A percentile compares a stretch with the other conserved stretches of the same genome.
phyloP scores from a whole-genome alignment of 2,329 filamentous ascomycete species.

The Didymellaceae sp. region DNA sequence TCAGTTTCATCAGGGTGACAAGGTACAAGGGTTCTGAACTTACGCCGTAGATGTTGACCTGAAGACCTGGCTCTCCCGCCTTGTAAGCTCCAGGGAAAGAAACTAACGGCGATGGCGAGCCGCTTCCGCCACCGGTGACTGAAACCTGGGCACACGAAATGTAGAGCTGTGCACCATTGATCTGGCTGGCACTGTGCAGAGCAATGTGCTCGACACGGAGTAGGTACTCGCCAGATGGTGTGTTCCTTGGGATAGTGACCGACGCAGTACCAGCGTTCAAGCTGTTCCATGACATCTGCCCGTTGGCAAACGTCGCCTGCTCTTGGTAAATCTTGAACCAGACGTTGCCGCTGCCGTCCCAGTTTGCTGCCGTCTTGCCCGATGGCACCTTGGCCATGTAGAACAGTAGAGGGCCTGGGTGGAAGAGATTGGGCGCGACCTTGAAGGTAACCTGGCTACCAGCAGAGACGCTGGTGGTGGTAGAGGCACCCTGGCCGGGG shows the following conservation, averaged over 20 bases:
- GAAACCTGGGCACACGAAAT: conserved; percentile 54
- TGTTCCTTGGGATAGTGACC: conserved; percentile 50
- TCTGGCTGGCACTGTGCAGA: conserved; percentile 47
- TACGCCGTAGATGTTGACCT: conserved; percentile 17
- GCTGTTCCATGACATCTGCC: conserved; percentile 1
- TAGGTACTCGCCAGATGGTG: conserved; percentile 54
- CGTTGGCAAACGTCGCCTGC: conserved; percentile 14
- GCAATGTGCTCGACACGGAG: conserved; percentile 57
- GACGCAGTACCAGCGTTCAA: conserved; percentile 22
- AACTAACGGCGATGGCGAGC: conserved; percentile 44
- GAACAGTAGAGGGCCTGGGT: conserved; percentile 46
- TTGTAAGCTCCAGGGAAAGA: conserved; percentile 50
- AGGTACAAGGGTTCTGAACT: not conserved
- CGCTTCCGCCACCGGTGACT: conserved; percentile 47
- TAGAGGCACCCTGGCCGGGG: conserved; percentile 24
- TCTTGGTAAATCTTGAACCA: conserved; percentile 46
- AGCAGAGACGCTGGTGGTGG: conserved; percentile 35
- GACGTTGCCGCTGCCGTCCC: conserved; percentile 43
- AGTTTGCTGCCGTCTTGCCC: conserved; percentile 39
- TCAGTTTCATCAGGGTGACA: not conserved
- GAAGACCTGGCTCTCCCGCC: conserved; percentile 26
- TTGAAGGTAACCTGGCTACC: conserved; percentile 43
- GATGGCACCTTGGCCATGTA: conserved; percentile 48
- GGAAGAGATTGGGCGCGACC: conserved; percentile 31
- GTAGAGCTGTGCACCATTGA: conserved; percentile 53